Evolutionary conservation across 345 rosid species (phyloP).

Genomic region (Eucalyptus urophylla): DNA sequence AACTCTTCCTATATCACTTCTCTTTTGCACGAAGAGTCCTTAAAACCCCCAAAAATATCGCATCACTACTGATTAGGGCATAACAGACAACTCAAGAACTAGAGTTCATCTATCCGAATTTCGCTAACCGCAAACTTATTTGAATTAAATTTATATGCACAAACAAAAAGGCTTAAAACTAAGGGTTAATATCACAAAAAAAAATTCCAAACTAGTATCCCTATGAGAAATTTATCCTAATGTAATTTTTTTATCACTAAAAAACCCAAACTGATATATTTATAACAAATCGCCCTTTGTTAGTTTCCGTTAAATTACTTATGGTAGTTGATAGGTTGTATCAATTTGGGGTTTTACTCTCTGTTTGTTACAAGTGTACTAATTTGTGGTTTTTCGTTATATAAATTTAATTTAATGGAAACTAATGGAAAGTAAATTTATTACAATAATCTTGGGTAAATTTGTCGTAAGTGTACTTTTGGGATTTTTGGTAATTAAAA

Average conservation of each 20-base stretch:
- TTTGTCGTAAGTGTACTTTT: accelerated
- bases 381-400: accelerated
- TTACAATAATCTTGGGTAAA: too few relatives aligned
- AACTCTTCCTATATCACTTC: background rate
- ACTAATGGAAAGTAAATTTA: accelerated
- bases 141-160: background rate
- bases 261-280: accelerated
- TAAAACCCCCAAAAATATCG: background rate
- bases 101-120: background rate
- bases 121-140: accelerated
- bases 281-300: accelerated
- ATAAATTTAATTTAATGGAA: too few relatives aligned
- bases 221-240: accelerated
- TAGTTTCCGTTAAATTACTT: accelerated
- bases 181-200: accelerated
- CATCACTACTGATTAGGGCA: background rate
- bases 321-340: accelerated
- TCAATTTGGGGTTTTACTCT: accelerated
- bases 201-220: accelerated
- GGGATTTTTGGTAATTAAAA: accelerated
- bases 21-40: background rate
- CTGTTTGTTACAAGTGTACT: accelerated
- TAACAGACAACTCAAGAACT: too few relatives aligned
- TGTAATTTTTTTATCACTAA: accelerated
- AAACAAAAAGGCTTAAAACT: background rate